A percentile compares a stretch with the other conserved stretches of the same genome.
Conservation (phyloP, 2,329 filamentous ascomycete species). For the Lachnellula cervina region DNA sequence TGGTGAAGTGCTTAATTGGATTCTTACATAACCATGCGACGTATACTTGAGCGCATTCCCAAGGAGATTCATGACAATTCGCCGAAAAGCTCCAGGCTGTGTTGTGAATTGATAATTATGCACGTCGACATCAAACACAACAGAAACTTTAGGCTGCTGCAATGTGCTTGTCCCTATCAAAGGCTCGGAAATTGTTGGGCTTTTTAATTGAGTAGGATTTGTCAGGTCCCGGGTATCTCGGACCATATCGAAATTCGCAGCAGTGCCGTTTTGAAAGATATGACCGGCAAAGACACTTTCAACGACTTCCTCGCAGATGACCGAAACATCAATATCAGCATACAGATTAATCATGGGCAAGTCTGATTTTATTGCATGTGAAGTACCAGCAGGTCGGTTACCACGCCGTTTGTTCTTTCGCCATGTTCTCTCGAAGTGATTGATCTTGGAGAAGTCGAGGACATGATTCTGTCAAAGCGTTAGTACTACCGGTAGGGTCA, state of each 20-base stretch:
- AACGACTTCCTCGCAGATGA: conserved; percentile 32
- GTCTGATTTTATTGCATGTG: conserved; percentile 21
- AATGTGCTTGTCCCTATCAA: conserved; percentile 1
- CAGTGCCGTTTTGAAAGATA: conserved; percentile 30
- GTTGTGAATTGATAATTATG: conserved; percentile 39
- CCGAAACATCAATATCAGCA: conserved; percentile 30
- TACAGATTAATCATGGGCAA: conserved; percentile 33
- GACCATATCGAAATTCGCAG: conserved; percentile 30
- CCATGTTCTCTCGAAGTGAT: conserved; percentile 32
- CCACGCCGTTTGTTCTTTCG: conserved; percentile 20
- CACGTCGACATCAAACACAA: conserved; percentile 28
- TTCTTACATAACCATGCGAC: conserved; percentile 45
- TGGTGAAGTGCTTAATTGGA: conserved; percentile 28
- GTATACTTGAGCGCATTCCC: conserved; percentile 63
- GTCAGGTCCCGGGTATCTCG: conserved; percentile 14
- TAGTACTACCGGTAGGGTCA: neutral
- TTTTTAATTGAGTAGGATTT: neutral
- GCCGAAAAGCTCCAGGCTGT: conserved; percentile 48
- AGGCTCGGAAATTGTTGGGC: conserved; percentile 1
- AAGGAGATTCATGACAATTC: conserved; percentile 57
- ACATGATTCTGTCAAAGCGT: conserved; percentile 32
- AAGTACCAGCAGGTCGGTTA: conserved; percentile 9
- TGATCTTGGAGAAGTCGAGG: conserved; percentile 39
- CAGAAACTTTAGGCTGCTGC: conserved; percentile 22
- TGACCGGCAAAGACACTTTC: conserved; percentile 33